Base-by-base conservation (phyloP, 2,329 filamentous ascomycete genomes). In the Penicillium sp. region DNA sequence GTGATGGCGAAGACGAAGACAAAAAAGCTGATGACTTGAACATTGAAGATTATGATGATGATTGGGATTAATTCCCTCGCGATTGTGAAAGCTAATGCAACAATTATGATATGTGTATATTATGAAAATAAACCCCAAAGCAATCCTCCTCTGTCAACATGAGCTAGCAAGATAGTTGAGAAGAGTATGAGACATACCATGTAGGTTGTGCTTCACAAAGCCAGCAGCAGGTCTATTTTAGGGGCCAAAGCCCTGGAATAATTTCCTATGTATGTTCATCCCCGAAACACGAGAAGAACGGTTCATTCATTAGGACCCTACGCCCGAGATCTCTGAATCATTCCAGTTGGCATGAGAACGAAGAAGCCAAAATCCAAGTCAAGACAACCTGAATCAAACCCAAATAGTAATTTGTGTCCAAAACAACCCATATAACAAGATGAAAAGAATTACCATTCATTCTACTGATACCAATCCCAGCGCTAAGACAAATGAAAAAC, bases 1-100 rank as follows among this genome's bases (percentile, higher is more conserved):
- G 62, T 62, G 82, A 87, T 64, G 81, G 84, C 62, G 78, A 78
- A 41, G 69, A 82, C 41, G 74, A 77, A 61, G 80, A 80, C 67
- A 78, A 77, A 47, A 79, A 81, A 64, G 80, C 80, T 63, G 80
- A 79, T 63, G 68, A 78, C 45, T 59, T 61, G 41, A 74, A 74
- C 56, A 74, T 77, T 54, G 76, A 73, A 63, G 75, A 78, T 26
- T 74, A 79, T 52, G 79, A 81, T 60, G 79, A 80, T 61, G 82
- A 84, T 69, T 84, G 81, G 81, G 81, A 84, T 67, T 84, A 72
- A 76, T 52, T 35, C 13, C 42, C 34, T 43, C 26, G 30, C 16
- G 10, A 36, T 51, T 43, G 49, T 5, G 16, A 41, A 47, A 49
- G 46, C 40, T 47, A 44, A 61, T 59, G 40, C 50, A 43, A 49